These are phyloP conservation scores for Rachicladosporium sp. DNA, from an alignment of 2,329 filamentous ascomycete genomes.

Conservation along the genomic window DNA sequence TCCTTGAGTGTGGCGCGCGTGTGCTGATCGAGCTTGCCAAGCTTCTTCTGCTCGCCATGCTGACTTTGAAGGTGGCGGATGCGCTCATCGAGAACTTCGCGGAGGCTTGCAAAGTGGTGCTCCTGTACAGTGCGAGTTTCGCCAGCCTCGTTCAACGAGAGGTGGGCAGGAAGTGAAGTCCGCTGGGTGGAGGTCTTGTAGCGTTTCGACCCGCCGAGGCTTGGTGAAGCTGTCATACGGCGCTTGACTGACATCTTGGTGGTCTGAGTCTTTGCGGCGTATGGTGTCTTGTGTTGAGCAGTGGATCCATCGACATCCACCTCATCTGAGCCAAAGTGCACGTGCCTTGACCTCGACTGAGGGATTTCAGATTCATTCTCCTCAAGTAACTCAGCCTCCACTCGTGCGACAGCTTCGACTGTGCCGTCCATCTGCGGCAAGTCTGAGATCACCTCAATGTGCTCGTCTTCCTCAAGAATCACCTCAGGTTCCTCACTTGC, in stretches of 20 bases:
- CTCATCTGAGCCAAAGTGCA: conserved; percentile 18
- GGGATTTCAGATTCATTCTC: conserved; percentile 8
- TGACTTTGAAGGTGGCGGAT: conserved; percentile 28
- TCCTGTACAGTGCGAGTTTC: conserved; percentile 13
- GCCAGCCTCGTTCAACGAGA: conserved; percentile 13
- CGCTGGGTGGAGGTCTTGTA: conserved; percentile 16
- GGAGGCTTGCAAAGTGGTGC: conserved; percentile 19
- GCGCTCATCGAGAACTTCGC: conserved; percentile 20
- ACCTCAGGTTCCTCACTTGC: conserved; percentile 13
- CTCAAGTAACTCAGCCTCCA: conserved; percentile 7
- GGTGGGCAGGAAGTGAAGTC: conserved; percentile 19
- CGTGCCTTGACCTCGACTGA: conserved; percentile 13
- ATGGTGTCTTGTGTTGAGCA: conserved; percentile 22
- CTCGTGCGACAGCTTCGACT: conserved; percentile 6
- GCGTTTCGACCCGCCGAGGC: conserved; percentile 7
- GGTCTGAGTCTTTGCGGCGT: conserved; percentile 3
- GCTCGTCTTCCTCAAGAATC: conserved; percentile 18
- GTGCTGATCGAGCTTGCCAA: conserved; percentile 15
- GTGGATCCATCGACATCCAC: conserved; percentile 11
- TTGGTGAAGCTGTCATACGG: conserved; percentile 20
- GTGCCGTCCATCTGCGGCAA: conserved; percentile 3
- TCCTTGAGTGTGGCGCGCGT: conserved; percentile 13
- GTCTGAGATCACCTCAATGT: conserved; percentile 8
- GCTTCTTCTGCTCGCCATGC: conserved; percentile 23
- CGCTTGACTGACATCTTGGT: conserved; percentile 19